Percentiles rank a stretch among this genome's conserved stretches.
Evolutionary conservation across 1,139 yeast genomes (phyloP).

Genomic region (Tardiomyces digboiensis): DNA sequence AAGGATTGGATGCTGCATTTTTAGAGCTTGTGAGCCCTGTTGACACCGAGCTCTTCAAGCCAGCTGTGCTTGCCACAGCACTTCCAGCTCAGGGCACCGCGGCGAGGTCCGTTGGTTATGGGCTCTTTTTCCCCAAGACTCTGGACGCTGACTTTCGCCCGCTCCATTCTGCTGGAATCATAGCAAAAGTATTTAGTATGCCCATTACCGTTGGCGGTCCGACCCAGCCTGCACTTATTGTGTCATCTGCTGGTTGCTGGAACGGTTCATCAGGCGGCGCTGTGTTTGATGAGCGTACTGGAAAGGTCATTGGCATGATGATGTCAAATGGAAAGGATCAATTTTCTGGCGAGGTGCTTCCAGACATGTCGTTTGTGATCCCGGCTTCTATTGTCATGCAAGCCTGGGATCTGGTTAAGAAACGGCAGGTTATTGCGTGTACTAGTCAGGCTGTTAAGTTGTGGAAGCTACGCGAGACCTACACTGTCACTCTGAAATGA

Average conservation of each 20-base stretch:
- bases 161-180: slow-evolving; percentile 36
- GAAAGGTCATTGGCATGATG: slow-evolving; percentile 44
- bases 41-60: slow-evolving; percentile 4
- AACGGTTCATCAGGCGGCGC: slow-evolving; percentile 77
- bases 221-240: slow-evolving; percentile 31
- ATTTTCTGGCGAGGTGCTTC: slow-evolving; percentile 33
- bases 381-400: slow-evolving; percentile 26
- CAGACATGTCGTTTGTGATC: slow-evolving; percentile 36
- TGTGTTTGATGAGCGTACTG: slow-evolving; percentile 28
- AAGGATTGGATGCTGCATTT: slow-evolving; percentile 29
- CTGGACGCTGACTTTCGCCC: slow-evolving; percentile 27
- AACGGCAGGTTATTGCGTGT: slow-evolving; percentile 3
- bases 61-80: slow-evolving; percentile 7
- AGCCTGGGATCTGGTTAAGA: slow-evolving; percentile 16
- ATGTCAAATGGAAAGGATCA: slow-evolving; percentile 49
- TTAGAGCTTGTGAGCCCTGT: slow-evolving; percentile 14
- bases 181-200: slow-evolving; percentile 24
- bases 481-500: slow-evolving; percentile 4
- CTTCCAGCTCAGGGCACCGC: slow-evolving; percentile 23
- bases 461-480: slow-evolving; percentile 14
- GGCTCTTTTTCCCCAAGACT: slow-evolving; percentile 35
- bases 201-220: slow-evolving; percentile 2
- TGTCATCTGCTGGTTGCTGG: slow-evolving; percentile 60
- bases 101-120: slow-evolving; percentile 48
- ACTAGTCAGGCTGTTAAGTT: slow-evolving; percentile 6